Evolutionary conservation across 495 filamentous ascomycete genomes (phyloP).

Genomic region (Ramalina peruviana): DNA sequence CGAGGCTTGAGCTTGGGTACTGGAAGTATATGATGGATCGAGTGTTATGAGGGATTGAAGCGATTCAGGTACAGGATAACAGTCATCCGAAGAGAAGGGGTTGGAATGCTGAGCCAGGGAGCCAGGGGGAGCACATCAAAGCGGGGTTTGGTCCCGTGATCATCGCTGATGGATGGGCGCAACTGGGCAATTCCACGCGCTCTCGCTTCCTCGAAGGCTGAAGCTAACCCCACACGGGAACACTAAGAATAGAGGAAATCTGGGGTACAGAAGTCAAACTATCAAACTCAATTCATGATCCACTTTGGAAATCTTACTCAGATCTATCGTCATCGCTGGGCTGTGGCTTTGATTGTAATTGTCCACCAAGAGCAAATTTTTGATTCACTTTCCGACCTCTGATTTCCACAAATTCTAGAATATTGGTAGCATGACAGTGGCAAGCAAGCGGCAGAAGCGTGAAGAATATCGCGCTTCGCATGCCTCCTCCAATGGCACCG

Average conservation of each 20-base stretch:
- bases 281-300: too few relatives aligned
- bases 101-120: constrained; percentile 2
- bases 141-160: constrained; percentile 12
- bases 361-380: too few relatives aligned
- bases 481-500: constrained; percentile 23
- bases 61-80: constrained; percentile 12
- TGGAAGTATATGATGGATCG: constrained; percentile 1
- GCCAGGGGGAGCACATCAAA: neutral
- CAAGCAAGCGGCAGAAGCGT: constrained; percentile 59
- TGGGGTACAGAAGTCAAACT: too few relatives aligned
- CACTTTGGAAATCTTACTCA: too few relatives aligned
- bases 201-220: too few relatives aligned
- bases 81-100: constrained; percentile 1
- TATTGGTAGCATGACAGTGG: constrained; percentile 30
- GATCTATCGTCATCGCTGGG: too few relatives aligned
- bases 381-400: too few relatives aligned
- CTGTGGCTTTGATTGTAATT: too few relatives aligned
- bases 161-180: neutral
- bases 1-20: neutral
- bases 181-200: too few relatives aligned
- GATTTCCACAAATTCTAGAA: too few relatives aligned
- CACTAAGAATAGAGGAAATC: too few relatives aligned
- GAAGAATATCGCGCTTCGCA: constrained; percentile 50
- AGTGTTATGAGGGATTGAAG: neutral
- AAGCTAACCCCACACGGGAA: too few relatives aligned